Base-by-base conservation (phyloP, 169 alveolate genomes). In the Babesia sp. region DNA sequence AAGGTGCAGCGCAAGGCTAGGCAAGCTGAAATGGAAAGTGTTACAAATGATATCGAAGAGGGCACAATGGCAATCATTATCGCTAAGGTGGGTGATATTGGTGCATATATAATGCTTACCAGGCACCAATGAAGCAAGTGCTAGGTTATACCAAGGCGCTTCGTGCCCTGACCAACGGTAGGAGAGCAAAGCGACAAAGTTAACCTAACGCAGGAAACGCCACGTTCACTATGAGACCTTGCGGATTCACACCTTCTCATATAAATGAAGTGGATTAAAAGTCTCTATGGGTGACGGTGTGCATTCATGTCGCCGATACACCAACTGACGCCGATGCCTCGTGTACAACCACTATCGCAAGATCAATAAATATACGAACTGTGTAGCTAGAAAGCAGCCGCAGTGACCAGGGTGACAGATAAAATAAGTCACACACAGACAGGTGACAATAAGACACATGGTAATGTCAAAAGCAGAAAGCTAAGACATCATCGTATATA, bases 81-180 rank as follows among this genome's bases (percentile, higher is more conserved):
- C 16, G 79, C 79, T 1, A 54, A 18, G n/a, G 79, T 64, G 22
- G 9, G 74, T 20, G 8, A 64, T 45, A 8, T 4, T 9, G 16
- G 58, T 18, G 46, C 29, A 9, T 2, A 5, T 26, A 7, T 34
- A 2, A 48, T 29, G 12, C 0, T 0, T 9, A n/a, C 11, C 26
- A 64, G 74, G 74, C 70, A 28, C 79, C 79, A 18, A 56, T 69
- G 79, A 54, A 69, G 57, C 55, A 69, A 11, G 33, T 55, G 20
- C 56, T 69, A 22, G 79, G 79, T 16, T 69, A 69, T 39, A 69
- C 79, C 31, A 69, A 57, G 46, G 37, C 70, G 6, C 45, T 69
- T 18, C 54, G 79, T 28, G 67, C 79, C 11, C 33, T 69, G 3
- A 69, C 79, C 7, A 69, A 57, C 46, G 79, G 79, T 69, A 39